phyloP scores from a whole-genome alignment of 345 rosid genomes.

The Turnera subulata region DNA sequence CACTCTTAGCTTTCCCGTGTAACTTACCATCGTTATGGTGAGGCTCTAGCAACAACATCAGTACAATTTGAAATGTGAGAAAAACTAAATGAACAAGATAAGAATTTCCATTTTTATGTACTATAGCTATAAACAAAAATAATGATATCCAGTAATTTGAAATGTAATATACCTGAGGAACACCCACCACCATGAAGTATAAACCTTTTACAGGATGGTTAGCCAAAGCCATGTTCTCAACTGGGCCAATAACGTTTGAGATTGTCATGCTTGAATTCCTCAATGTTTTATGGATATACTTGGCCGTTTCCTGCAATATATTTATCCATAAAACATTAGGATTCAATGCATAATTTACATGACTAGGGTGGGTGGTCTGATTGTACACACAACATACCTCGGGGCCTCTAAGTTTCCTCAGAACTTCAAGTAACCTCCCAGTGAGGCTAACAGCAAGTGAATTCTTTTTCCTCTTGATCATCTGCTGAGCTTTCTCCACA shows the following conservation, averaged over 20 bases:
- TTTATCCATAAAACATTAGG: not conserved
- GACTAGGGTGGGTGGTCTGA: too few species aligned
- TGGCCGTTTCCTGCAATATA: conserved; percentile 27
- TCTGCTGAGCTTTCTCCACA: conserved; percentile 26
- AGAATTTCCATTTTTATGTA: not conserved
- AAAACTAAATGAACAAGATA: too few species aligned
- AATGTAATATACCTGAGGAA: conserved; percentile 33
- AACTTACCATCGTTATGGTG: conserved; percentile 25
- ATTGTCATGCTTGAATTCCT: conserved; percentile 47
- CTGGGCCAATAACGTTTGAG: conserved; percentile 45
- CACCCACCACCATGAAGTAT: conserved; percentile 39
- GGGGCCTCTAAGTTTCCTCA: conserved; percentile 35
- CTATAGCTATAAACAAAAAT: not conserved
- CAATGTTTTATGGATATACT: conserved; percentile 32
- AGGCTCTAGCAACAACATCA: conserved; percentile 13
- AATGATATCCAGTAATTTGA: too few species aligned
- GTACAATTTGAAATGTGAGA: too few species aligned
- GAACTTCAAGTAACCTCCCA: conserved; percentile 27
- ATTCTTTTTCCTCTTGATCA: conserved; percentile 29
- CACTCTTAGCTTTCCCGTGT: conserved; percentile 31
- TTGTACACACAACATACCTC: too few species aligned
- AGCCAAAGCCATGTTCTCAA: conserved; percentile 41
- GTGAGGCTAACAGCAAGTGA: conserved; percentile 37
- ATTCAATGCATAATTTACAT: too few species aligned
- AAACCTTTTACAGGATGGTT: conserved; percentile 45